phyloP scores from a whole-genome alignment of 148 eudicot species.

The Chenopodium album region DNA sequence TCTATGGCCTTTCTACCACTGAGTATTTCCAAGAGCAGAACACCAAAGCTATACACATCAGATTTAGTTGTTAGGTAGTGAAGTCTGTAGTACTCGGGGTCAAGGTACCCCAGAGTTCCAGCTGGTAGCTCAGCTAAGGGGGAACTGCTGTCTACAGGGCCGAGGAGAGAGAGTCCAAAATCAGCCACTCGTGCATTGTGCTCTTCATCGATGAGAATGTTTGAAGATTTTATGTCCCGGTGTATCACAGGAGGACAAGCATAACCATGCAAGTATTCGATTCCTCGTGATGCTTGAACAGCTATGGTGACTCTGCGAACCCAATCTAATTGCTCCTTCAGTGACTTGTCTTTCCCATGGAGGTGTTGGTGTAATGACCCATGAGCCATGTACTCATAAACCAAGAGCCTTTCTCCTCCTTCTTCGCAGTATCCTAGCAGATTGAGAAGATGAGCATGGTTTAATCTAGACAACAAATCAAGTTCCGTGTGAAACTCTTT shows the following conservation, averaged over 20 bases:
- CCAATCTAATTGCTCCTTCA: constrained; percentile 81
- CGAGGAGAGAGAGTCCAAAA: constrained; percentile 81
- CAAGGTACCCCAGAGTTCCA: constrained; percentile 92
- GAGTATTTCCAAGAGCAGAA: constrained; percentile 82
- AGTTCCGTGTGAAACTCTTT: constrained; percentile 89
- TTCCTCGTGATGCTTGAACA: constrained; percentile 95
- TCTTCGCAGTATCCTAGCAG: constrained; percentile 95
- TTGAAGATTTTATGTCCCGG: constrained; percentile 88
- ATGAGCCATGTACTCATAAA: constrained; percentile 95
- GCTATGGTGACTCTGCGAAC: constrained; percentile 85
- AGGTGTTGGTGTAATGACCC: constrained; percentile 89
- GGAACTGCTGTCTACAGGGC: constrained; percentile 81
- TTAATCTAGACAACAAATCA: constrained; percentile 72
- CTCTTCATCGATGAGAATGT: constrained; percentile 89
- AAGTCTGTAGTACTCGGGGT: constrained; percentile 93
- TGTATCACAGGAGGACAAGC: constrained; percentile 98
- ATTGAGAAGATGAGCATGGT: constrained; percentile 88
- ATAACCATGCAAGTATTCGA: constrained; percentile 91
- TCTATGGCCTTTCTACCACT: constrained; percentile 92
- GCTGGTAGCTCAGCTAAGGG: constrained; percentile 95
- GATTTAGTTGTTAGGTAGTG: constrained; percentile 95
- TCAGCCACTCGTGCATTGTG: constrained; percentile 96
- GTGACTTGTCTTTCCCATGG: constrained; percentile 57
- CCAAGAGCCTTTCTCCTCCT: constrained; percentile 80
- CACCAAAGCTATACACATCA: constrained; percentile 95